phyloP scores from a whole-genome alignment of 257 asterid genomes.

The Solanum dulcamara region DNA sequence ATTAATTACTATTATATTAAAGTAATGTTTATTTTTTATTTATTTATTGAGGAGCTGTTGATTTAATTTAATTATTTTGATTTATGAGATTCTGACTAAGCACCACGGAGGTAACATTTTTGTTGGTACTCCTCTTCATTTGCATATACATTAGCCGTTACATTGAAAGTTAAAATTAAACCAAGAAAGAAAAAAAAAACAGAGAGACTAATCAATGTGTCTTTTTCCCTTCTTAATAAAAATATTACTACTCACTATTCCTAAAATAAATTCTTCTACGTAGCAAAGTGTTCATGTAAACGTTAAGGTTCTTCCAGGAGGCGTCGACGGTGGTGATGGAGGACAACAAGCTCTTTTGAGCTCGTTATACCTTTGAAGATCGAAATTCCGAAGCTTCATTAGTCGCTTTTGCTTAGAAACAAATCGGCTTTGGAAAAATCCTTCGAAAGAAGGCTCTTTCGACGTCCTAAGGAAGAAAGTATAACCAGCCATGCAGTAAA shows the following conservation, averaged over 20 bases:
- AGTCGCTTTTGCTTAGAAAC: constrained; percentile 46
- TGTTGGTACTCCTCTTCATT: not conserved
- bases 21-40: not conserved
- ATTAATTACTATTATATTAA: not conserved
- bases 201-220: not conserved
- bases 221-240: not conserved
- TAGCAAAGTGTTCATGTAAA: not conserved
- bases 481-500: constrained; percentile 38
- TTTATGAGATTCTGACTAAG: not conserved
- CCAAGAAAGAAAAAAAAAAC: not conserved
- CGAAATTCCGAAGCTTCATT: constrained; percentile 31
- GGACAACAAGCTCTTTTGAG: constrained; percentile 4
- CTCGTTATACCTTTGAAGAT: constrained; percentile 31
- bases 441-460: constrained; percentile 53
- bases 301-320: not conserved
- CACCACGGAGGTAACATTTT: not conserved
- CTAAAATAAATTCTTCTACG: not conserved
- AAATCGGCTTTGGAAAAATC: constrained; percentile 44
- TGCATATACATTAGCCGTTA: not conserved
- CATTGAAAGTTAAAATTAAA: not conserved
- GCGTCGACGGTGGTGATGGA: not conserved
- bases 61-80: not conserved
- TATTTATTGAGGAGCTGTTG: not conserved
- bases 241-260: not conserved
- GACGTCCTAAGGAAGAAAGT: constrained; percentile 48